Percentiles rank a stretch among this genome's conserved stretches.
Conservation (phyloP, 768 basidiomycete genomes). For the Termitomyces sp. region DNA sequence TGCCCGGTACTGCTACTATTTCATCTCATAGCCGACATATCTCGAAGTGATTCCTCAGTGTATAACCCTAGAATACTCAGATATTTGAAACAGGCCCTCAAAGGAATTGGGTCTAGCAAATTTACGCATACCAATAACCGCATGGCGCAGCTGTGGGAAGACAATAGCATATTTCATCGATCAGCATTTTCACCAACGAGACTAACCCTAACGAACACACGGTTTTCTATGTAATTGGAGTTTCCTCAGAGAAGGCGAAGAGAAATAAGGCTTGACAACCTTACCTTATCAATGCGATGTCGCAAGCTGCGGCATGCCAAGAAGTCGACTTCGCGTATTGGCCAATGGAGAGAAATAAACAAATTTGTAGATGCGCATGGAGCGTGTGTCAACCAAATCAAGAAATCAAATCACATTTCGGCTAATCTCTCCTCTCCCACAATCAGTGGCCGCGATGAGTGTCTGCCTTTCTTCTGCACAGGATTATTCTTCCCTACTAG, state of each 20-base stretch:
- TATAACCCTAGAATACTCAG: neutral
- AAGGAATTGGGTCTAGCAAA: neutral
- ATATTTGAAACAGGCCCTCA: neutral
- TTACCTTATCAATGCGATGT: too few species aligned
- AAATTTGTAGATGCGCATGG: neutral
- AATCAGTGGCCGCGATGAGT: constrained; percentile 20
- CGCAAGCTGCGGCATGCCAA: neutral
- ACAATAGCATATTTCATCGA: neutral
- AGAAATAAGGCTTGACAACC: neutral
- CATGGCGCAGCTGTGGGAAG: constrained; percentile 8
- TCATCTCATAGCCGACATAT: neutral
- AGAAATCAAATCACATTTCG: neutral
- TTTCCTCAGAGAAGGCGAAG: neutral
- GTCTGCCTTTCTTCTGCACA: constrained; percentile 32
- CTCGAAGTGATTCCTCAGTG: neutral
- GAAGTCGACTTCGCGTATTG: neutral
- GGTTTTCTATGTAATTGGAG: too few species aligned
- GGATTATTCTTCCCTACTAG: constrained; percentile 45
- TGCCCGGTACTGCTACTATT: too few species aligned
- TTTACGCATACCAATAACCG: neutral
- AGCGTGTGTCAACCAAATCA: neutral
- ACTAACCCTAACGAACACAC: neutral
- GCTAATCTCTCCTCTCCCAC: neutral
- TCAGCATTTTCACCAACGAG: neutral
- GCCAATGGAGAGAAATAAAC: neutral